Evolutionary conservation across 768 basidiomycete species (phyloP).

Genomic region (Suillus plorans): DNA sequence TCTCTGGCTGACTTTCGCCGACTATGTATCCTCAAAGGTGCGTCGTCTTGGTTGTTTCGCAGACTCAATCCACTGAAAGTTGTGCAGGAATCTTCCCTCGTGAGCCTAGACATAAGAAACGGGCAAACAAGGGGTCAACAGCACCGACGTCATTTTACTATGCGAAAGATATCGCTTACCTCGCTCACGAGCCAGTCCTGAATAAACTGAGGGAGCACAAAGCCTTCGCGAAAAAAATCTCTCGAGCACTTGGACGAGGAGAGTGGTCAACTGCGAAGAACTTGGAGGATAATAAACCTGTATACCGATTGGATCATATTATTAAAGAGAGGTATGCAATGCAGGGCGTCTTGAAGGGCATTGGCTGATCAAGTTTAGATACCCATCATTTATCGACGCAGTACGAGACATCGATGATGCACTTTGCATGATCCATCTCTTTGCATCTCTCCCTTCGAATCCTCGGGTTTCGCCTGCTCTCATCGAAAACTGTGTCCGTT

Average conservation of each 20-base stretch:
- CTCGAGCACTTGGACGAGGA: constrained; percentile 86
- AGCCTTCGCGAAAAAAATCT: constrained; percentile 95
- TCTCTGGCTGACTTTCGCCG: constrained; percentile 96
- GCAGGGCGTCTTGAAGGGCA: neutral
- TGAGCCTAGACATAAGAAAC: constrained; percentile 88
- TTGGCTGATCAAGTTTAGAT: constrained; percentile 48
- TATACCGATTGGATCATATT: constrained; percentile 91
- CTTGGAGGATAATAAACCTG: constrained; percentile 89
- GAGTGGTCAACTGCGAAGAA: constrained; percentile 97
- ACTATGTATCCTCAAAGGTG: constrained; percentile 96
- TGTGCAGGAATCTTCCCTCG: constrained; percentile 90
- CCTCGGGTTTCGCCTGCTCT: constrained; percentile 78
- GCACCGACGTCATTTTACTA: constrained; percentile 99
- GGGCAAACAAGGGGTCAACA: constrained; percentile 96
- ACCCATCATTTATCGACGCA: constrained; percentile 96
- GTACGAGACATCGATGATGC: constrained; percentile 97
- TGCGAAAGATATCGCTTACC: constrained; percentile 95
- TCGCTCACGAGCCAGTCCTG: constrained; percentile 94
- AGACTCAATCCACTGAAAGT: constrained; percentile 12
- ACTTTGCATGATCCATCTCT: constrained; percentile 91
- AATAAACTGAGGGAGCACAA: constrained; percentile 96
- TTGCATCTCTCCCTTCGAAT: constrained; percentile 88
- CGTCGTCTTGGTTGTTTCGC: constrained; percentile 26
- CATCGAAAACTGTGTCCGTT: constrained; percentile 85
- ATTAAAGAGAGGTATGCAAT: constrained; percentile 87